Conservation (phyloP, 495 filamentous ascomycete genomes). For the Sordaria brevicollis region DNA sequence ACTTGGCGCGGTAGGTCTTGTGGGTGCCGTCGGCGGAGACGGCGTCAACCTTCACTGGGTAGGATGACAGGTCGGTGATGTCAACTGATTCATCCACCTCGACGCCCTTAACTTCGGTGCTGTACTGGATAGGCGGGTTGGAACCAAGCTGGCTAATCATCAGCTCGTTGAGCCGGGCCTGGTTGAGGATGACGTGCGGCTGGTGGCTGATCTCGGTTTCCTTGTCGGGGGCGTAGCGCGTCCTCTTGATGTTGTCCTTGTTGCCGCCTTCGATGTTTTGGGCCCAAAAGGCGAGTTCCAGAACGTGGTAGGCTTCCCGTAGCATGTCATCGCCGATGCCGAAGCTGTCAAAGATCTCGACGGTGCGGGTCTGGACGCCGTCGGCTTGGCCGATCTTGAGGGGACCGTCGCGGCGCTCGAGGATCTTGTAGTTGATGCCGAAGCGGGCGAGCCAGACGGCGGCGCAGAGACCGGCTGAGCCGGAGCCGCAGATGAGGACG, state of each 20-base stretch:
- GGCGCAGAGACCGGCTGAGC: constrained; percentile 60
- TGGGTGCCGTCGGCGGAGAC: constrained; percentile 37
- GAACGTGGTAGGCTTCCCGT: constrained; percentile 59
- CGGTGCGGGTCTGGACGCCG: constrained; percentile 68
- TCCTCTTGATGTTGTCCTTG: constrained; percentile 35
- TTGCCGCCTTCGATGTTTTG: constrained; percentile 2
- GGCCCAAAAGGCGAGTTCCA: constrained; percentile 58
- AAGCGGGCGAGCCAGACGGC: constrained; percentile 56
- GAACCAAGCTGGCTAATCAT: constrained; percentile 39
- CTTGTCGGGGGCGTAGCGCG: constrained; percentile 48
- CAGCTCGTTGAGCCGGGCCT: constrained; percentile 60
- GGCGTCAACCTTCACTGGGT: constrained; percentile 44
- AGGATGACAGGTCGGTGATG: constrained; percentile 28
- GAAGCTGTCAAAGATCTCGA: constrained; percentile 74
- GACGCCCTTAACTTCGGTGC: constrained; percentile 44
- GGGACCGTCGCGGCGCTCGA: constrained; percentile 51
- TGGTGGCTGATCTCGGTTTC: constrained; percentile 53
- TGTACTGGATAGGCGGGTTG: constrained; percentile 48
- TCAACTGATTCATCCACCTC: constrained; percentile 36
- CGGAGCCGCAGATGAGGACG: constrained; percentile 57
- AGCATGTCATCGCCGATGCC: constrained; percentile 60
- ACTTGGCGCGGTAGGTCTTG: constrained; percentile 52
- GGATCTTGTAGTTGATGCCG: constrained; percentile 49
- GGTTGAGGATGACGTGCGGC: constrained; percentile 69
- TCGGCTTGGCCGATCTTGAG: constrained; percentile 68